phyloP scores from a whole-genome alignment of 768 basidiomycete species.

The Amanita rimosa region DNA sequence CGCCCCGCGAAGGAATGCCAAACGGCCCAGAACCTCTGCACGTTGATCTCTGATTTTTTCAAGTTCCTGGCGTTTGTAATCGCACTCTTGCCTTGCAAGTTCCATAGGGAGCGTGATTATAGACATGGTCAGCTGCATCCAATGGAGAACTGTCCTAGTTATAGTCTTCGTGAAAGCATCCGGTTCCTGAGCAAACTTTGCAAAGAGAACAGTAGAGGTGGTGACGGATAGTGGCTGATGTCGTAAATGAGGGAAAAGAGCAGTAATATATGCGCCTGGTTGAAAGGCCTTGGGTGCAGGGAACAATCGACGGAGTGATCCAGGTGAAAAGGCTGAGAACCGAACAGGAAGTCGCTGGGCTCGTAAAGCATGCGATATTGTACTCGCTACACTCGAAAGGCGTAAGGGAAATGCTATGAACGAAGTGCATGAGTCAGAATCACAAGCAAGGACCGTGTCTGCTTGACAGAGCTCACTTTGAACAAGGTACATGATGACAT shows the following conservation, averaged over 20 bases:
- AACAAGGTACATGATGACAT: conserved; percentile 54
- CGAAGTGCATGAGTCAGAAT: conserved; percentile 4
- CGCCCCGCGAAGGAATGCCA: conserved; percentile 41
- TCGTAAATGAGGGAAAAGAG: conserved; percentile 58
- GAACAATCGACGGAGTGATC: conserved; percentile 37
- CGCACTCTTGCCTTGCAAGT: conserved; percentile 59
- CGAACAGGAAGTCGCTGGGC: conserved; percentile 34
- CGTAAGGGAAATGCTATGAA: conserved; percentile 35
- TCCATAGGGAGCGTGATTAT: conserved; percentile 41
- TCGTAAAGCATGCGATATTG: conserved; percentile 30
- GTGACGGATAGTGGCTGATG: conserved; percentile 14
- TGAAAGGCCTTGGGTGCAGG: conserved; percentile 32
- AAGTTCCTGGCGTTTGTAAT: conserved; percentile 43
- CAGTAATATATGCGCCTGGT: conserved; percentile 38
- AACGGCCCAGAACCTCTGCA: conserved; percentile 54
- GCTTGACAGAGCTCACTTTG: conserved; percentile 48
- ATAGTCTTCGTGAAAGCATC: not conserved
- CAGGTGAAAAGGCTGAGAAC: conserved; percentile 32
- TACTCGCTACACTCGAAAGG: conserved; percentile 21
- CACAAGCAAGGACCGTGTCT: not conserved
- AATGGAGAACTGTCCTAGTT: conserved; percentile 1
- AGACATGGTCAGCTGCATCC: not conserved
- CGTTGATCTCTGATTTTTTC: conserved; percentile 56
- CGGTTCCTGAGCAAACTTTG: conserved; percentile 6
- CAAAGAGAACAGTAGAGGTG: conserved; percentile 9